These are phyloP conservation scores for Microthyrium microscopicum DNA, from an alignment of 2,329 filamentous ascomycete species.

Conservation along the genomic window DNA sequence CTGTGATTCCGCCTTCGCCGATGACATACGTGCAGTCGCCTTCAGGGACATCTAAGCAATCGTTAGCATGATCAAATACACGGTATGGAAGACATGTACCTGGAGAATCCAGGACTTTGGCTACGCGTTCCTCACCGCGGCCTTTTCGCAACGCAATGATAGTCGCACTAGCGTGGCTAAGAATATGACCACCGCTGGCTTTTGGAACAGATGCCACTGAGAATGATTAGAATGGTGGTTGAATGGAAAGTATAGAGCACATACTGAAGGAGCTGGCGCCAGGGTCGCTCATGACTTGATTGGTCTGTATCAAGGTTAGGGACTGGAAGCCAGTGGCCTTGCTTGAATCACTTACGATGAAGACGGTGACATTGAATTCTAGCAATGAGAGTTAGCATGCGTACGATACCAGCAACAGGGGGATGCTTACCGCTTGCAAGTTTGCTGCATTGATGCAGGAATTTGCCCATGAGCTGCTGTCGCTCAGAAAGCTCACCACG, in stretches of 20 bases:
- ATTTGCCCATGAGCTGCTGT: constrained; percentile 51
- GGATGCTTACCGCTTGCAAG: constrained; percentile 40
- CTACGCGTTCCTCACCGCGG: constrained; percentile 51
- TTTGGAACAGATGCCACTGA: constrained; percentile 54
- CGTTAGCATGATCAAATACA: constrained; percentile 7
- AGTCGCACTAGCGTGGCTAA: constrained; percentile 52
- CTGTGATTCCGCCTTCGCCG: constrained; percentile 50
- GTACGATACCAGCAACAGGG: constrained; percentile 1
- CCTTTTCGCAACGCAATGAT: constrained; percentile 51
- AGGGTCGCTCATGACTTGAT: constrained; percentile 55
- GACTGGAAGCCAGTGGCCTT: not conserved
- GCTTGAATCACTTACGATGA: constrained; percentile 37
- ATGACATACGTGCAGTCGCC: constrained; percentile 55
- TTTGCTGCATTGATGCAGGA: constrained; percentile 45
- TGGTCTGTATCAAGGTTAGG: constrained; percentile 34
- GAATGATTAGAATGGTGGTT: too few relatives aligned
- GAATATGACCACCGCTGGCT: constrained; percentile 49
- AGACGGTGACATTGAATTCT: constrained; percentile 51
- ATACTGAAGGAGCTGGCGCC: constrained; percentile 52
- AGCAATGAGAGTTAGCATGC: too few relatives aligned
- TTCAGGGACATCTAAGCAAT: constrained; percentile 44
- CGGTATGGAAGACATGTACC: constrained; percentile 25
- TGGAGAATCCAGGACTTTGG: constrained; percentile 51
- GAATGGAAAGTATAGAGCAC: too few relatives aligned
- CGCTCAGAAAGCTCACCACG: constrained; percentile 51